These are phyloP conservation scores for Populus trichocarpa DNA, from an alignment of 441 rosid genomes.

Conservation along the genomic window DNA sequence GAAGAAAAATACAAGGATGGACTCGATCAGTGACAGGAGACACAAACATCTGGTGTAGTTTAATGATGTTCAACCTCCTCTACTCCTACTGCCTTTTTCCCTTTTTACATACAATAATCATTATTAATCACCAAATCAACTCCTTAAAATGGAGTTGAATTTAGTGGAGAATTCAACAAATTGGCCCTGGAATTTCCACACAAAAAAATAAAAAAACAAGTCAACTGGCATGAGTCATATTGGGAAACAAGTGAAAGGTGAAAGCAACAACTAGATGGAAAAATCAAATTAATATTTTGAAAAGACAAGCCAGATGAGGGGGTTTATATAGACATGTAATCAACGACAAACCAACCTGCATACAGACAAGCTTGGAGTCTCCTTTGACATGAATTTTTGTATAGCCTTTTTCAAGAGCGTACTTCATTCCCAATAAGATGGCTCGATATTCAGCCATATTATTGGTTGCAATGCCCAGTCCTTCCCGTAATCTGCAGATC, in stretches of 20 bases:
- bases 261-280: neutral
- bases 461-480: slow-evolving; percentile 66
- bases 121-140: neutral
- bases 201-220: too few relatives aligned
- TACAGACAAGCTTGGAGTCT: slow-evolving; percentile 87
- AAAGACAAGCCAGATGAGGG: neutral
- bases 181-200: neutral
- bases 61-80: neutral
- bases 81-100: neutral
- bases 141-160: neutral
- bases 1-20: neutral
- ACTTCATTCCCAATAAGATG: slow-evolving; percentile 70
- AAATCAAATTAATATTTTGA: neutral
- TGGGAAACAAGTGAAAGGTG: neutral
- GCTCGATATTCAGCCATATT: slow-evolving; percentile 89
- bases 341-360: slow-evolving; percentile 54
- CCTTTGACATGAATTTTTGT: slow-evolving; percentile 55
- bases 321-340: neutral
- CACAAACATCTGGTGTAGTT: neutral
- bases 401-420: slow-evolving; percentile 74
- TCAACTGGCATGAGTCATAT: neutral
- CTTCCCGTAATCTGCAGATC: slow-evolving; percentile 87
- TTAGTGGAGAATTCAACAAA: neutral
- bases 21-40: neutral
- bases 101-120: neutral